Evolutionary conservation across 2,329 filamentous ascomycete species (phyloP), one percentile per base, ranked within the genome.

Genomic region (Nothopassalora personata): DNA sequence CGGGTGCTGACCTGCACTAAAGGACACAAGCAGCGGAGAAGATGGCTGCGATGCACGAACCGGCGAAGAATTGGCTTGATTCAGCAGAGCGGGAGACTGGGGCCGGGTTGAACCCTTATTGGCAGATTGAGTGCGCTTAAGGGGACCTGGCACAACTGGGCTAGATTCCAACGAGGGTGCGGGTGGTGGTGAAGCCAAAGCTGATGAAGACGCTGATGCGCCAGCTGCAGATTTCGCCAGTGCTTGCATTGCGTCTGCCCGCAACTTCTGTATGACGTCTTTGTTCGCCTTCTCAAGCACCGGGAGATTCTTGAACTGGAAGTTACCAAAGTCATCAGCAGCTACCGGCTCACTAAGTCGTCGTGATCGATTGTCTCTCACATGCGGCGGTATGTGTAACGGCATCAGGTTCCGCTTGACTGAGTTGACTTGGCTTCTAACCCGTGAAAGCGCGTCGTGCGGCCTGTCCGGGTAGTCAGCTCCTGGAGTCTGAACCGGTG

Each of bases 281-380:
- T 99, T 99, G 76, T 99, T 99, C 56, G 94, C 94, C 74, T 97
- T 97, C 69, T 97, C 94, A 18, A 99, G 81, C 19, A 97, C 93
- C 0, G 93, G 92, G 52, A 99, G 78, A 68, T 99, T 99, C 77
- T 99, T 99, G 81, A 96, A 99, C 43, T 91, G 86, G 74, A 99
- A 99, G 63, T 86, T 91, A 33, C 94, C 94, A 79, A 99, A 99
- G 72, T 99, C 95, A 73, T 99, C 94, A 0, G 87, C 83, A 33
- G 86, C 83, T 15, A 93, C 86, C 1, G 94, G 94, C 74, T 99
- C 94, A 73, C 93, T 97, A 43, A 97, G 80, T 66, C 94, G 83
- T 64, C 94, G 85, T 66, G 85, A 92, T 70, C 96, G 90, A 54
- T 89, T 83, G 74, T 99, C 95, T 48, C 94, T 88, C 31, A 99